Percentiles rank a stretch among this genome's conserved stretches.
Conservation (phyloP, 352 stramenopile species). For the Globisporangium uncinulatum region DNA sequence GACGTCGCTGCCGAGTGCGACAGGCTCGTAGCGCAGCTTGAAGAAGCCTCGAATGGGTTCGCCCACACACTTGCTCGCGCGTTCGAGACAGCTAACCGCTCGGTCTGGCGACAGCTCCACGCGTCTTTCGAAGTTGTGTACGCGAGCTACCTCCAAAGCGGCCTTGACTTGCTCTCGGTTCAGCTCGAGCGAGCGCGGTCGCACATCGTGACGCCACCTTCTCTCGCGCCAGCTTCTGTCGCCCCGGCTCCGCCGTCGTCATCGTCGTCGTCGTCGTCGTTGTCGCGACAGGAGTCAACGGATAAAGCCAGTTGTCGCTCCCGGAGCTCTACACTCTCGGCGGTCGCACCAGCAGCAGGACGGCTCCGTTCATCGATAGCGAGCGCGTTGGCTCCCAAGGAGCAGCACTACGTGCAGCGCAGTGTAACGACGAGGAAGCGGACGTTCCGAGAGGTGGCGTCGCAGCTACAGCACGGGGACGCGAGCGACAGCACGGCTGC, state of each 20-base stretch:
- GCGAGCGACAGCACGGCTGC: constrained; percentile 1
- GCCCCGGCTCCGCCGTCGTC: background rate
- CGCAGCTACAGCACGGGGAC: constrained; percentile 16
- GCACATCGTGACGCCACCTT: too few relatives aligned
- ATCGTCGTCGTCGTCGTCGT: background rate
- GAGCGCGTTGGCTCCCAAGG: background rate
- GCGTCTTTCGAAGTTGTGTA: background rate
- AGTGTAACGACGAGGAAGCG: background rate
- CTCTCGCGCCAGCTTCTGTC: too few relatives aligned
- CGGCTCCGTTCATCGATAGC: too few relatives aligned
- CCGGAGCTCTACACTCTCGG: background rate
- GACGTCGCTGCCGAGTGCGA: constrained; percentile 12
- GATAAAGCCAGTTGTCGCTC: background rate
- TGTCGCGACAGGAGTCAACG: background rate
- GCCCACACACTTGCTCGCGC: background rate
- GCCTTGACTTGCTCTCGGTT: background rate
- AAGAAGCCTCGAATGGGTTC: constrained; percentile 1
- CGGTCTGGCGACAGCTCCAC: background rate
- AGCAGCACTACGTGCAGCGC: too few relatives aligned
- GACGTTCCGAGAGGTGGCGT: constrained; percentile 16
- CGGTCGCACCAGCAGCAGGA: background rate
- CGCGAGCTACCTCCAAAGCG: constrained; percentile 1
- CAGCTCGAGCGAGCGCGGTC: background rate
- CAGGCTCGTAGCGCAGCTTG: constrained; percentile 11
- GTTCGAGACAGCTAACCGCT: constrained; percentile 1